Conservation (phyloP, 1,284 basidiomycete genomes). For the Rugosomyces carneus region DNA sequence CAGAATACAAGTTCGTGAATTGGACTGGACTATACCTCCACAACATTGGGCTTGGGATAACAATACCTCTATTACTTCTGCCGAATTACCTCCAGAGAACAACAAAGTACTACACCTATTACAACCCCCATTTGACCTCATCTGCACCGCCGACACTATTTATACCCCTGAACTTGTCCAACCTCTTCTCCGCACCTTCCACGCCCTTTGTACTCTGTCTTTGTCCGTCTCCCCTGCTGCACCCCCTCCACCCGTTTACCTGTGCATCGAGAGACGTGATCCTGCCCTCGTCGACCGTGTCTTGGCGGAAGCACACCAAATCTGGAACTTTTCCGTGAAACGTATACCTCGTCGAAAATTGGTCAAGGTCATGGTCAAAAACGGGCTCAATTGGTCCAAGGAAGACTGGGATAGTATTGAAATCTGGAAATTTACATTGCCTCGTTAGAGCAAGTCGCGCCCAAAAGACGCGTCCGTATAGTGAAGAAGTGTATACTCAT, state of each 20-base stretch:
- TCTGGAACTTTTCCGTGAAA: constrained; percentile 52
- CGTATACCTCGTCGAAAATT: constrained; percentile 59
- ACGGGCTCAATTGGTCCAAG: constrained; percentile 51
- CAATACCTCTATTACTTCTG: constrained; percentile 32
- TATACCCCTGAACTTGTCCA: constrained; percentile 61
- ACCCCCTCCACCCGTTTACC: constrained; percentile 45
- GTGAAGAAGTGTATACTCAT: background rate
- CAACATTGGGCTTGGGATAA: constrained; percentile 52
- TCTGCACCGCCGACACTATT: constrained; percentile 82
- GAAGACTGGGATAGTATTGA: constrained; percentile 75
- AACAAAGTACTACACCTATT: constrained; percentile 22
- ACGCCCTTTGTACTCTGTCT: constrained; percentile 40
- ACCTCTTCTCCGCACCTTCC: constrained; percentile 69
- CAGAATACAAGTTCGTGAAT: constrained; percentile 47
- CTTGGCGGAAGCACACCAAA: constrained; percentile 41
- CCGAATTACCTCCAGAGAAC: constrained; percentile 14
- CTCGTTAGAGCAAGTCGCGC: background rate
- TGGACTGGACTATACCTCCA: constrained; percentile 59
- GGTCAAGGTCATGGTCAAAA: constrained; percentile 54
- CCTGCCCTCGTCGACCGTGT: constrained; percentile 55
- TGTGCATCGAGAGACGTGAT: constrained; percentile 78
- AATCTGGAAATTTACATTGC: constrained; percentile 54
- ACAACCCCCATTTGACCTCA: constrained; percentile 65
- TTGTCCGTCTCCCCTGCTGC: constrained; percentile 18
- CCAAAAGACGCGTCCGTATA: background rate